Base-by-base conservation (phyloP, 2,329 filamentous ascomycete species). In the Aspergillus aculeatinus region DNA sequence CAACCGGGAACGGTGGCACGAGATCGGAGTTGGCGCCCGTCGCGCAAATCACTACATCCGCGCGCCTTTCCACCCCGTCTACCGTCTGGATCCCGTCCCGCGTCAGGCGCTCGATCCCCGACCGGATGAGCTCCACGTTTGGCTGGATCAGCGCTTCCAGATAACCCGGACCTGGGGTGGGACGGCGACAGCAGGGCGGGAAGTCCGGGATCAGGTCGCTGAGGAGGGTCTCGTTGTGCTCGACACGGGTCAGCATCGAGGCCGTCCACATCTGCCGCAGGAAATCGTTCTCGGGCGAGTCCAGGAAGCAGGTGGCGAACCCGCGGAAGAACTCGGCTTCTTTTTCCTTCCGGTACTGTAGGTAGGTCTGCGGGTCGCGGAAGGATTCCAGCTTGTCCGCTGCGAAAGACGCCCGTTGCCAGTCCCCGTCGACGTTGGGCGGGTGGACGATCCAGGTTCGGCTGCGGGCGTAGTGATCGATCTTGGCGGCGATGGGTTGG, bases 391-490 rank as follows among this genome's bases (percentile, higher is more conserved):
- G 77, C 57, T 86, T 80, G 21, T 87, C 83, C 1, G 82, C 66
- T 0, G 79, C 72, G 65, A 84, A 85, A 0, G 79, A 78, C 49
- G 87, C 86, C 0, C 86, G 80, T 39, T 82, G 83, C 33, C 85
- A 81, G 52, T 77, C 70, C 48, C 65, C 83, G 75, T 60, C 83
- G 76, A 35, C 83, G 80, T 83, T 83, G 72, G 86, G 88, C 0
- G 85, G 84, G 1, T 84, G 80, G 0, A 87, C 85, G 31, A 90
- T 85, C 88, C 88, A 91, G 0, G 88, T 90, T 31, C 79, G 82
- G 65, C 83, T 87, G 11, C 88, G 79, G 1, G 82, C 85, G 63
- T 89, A 90, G 71, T 89, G 85, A 63, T 89, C 85, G 0, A 90
- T 75, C 1, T 79, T 82, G 0, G 63, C 63, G 10, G 73, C 76